These are phyloP conservation scores for Polysphondylium violaceum DNA, from an alignment of 78 protist genomes.

Conservation along the genomic window DNA sequence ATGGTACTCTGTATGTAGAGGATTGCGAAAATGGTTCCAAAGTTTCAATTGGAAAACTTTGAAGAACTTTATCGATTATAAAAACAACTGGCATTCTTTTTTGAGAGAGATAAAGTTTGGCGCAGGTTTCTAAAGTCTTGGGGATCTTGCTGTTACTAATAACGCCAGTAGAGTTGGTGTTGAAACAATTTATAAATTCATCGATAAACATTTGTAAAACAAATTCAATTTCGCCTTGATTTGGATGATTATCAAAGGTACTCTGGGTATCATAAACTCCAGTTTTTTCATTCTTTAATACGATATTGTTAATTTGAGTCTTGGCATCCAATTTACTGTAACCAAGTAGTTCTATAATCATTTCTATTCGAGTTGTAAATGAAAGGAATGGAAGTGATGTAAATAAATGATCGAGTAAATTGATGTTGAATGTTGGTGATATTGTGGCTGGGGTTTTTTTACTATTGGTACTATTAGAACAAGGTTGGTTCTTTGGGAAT, in stretches of 20 bases:
- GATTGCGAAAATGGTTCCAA: slow-evolving; percentile 22
- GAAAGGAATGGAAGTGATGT: too few species aligned
- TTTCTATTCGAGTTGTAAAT: too few species aligned
- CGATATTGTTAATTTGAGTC: too few species aligned
- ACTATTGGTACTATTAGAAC: too few species aligned
- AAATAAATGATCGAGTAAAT: too few species aligned
- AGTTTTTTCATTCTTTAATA: too few species aligned
- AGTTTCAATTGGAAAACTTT: slow-evolving; percentile 70
- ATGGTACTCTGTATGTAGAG: slow-evolving; percentile 53
- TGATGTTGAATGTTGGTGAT: too few species aligned
- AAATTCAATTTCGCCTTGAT: background rate
- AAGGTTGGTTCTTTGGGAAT: too few species aligned
- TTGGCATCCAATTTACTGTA: too few species aligned
- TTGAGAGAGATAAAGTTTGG: background rate
- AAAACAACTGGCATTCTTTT: slow-evolving; percentile 50
- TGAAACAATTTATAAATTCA: background rate
- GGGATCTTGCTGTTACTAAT: background rate
- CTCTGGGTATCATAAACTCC: too few species aligned
- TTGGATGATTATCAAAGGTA: slow-evolving; percentile 15
- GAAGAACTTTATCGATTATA: slow-evolving; percentile 64
- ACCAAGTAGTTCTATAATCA: too few species aligned
- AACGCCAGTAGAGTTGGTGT: background rate
- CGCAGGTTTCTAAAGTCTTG: background rate
- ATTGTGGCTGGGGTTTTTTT: too few species aligned
- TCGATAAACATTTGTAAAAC: background rate